These are phyloP conservation scores for Iris pallida DNA, from an alignment of 116 monocot genomes.

Conservation along the genomic window DNA sequence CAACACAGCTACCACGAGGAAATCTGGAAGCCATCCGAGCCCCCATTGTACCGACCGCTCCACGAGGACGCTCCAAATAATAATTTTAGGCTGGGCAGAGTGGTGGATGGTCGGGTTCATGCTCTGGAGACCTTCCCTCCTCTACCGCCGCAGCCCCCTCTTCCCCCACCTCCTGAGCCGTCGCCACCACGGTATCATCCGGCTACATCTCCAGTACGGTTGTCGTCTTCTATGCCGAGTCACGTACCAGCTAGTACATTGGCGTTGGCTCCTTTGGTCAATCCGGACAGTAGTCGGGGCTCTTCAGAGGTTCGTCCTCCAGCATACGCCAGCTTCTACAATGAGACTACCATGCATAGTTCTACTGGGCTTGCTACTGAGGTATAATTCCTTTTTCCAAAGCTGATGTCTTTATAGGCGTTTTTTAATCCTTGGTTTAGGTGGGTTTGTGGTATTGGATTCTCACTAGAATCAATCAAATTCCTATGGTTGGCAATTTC, in stretches of 20 bases:
- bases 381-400: conserved; percentile 11
- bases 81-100: conserved; percentile 5
- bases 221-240: conserved; percentile 11
- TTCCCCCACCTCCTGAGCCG: conserved; percentile 18
- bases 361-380: conserved; percentile 17
- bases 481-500: background rate
- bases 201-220: conserved; percentile 6
- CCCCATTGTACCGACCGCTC: background rate
- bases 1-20: conserved; percentile 11
- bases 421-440: background rate
- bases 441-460: background rate
- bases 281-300: conserved; percentile 2
- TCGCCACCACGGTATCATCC: conserved; percentile 12
- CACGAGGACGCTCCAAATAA: background rate
- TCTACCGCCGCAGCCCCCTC: conserved; percentile 27
- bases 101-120: conserved; percentile 15
- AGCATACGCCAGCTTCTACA: conserved; percentile 13
- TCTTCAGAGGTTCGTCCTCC: conserved; percentile 13
- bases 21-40: conserved; percentile 7
- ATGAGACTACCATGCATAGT: conserved; percentile 10
- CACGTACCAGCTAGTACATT: conserved; percentile 17
- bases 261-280: conserved; percentile 11
- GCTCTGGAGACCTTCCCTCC: conserved; percentile 10
- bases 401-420: background rate
- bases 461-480: background rate